phyloP scores from a whole-genome alignment of 352 stramenopile species.

The Phytopythium boreale region DNA sequence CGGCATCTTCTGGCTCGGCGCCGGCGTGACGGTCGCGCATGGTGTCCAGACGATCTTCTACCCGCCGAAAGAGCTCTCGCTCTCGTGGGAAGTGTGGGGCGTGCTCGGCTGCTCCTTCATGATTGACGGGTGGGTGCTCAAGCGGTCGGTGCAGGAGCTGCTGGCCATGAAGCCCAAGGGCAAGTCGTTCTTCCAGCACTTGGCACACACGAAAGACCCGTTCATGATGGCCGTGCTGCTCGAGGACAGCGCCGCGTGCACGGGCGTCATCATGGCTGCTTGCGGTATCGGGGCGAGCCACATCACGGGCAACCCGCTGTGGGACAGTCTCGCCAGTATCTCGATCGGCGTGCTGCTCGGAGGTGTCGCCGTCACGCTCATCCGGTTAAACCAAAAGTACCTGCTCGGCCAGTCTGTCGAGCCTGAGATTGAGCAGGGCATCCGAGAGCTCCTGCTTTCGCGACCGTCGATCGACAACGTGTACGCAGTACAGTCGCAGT shows the following conservation, averaged over 20 bases:
- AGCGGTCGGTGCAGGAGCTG: slow-evolving; percentile 89
- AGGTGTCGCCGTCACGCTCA: slow-evolving; percentile 91
- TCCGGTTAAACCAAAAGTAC: slow-evolving; percentile 95
- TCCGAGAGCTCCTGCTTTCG: slow-evolving; percentile 71
- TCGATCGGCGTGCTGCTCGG: slow-evolving; percentile 93
- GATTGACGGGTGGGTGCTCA: slow-evolving; percentile 96
- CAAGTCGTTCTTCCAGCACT: slow-evolving; percentile 66
- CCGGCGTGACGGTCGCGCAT: slow-evolving; percentile 94
- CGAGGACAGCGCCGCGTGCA: slow-evolving; percentile 96
- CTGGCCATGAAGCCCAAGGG: slow-evolving; percentile 64
- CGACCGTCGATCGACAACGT: slow-evolving; percentile 93
- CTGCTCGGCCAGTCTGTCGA: slow-evolving; percentile 96
- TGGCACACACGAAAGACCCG: slow-evolving; percentile 89
- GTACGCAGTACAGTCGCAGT: slow-evolving; percentile 96
- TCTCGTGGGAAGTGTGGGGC: slow-evolving; percentile 93
- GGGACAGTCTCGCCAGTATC: slow-evolving; percentile 95
- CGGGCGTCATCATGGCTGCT: slow-evolving; percentile 94
- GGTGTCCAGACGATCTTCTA: slow-evolving; percentile 83
- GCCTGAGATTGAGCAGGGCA: slow-evolving; percentile 86
- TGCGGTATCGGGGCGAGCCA: slow-evolving; percentile 92
- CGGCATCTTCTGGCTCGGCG: slow-evolving; percentile 97
- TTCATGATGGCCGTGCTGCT: slow-evolving; percentile 97
- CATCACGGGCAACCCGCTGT: slow-evolving; percentile 91
- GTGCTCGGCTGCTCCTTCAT: slow-evolving; percentile 94
- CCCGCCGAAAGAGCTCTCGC: slow-evolving; percentile 52